Evolutionary conservation across 345 rosid genomes (phyloP), one percentile per base, ranked within the genome.

Genomic region (Hypericum androsaemum): DNA sequence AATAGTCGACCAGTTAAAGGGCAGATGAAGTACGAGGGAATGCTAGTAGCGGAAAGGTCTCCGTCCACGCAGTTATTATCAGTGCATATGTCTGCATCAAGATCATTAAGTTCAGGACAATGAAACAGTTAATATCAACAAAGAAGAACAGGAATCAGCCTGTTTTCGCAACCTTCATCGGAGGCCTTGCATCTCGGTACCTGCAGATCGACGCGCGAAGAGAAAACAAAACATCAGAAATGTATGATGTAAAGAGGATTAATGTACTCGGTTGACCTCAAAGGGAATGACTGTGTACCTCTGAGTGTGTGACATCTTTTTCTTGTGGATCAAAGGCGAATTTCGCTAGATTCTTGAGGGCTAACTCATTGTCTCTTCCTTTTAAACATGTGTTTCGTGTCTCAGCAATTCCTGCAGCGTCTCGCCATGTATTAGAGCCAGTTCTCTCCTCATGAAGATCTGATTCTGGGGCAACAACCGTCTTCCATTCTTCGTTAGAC

Each of bases 1-100:
- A 77, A 71, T 40, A 83, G 45, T 56, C 60, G 47, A 38, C 86
- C 77, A 15, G 77, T 75, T 16, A 83, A 67, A 7, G 83, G 86
- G 55, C 89, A 83, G 35, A 70, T 41, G 10, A 80, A 78, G 57
- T 77, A 73, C 53, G 65, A 54, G 12, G 73, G 78, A 45, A 71
- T 53, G 67, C 67, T 66, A 56, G 70, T 54, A 58, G 61, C 54
- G 48, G 45, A 46, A 54, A 68, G 61, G 47, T 43, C 65, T 62
- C 67, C 66, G 32, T 64, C 70, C 22, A 37, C 59, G 65, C 36
- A 48, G 47, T 66, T 58, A 32, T 35, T 36, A 38, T 17, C 58
- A 39, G 63, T 62, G 16, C 39, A 52, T 10, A 64, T 57, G 22
- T 65, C 80, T 76, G 80, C 65, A 62, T 12, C 14, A 50, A 41